Conservation (phyloP, 371 early-diverging fungal species). For the Mucor mucedo region DNA sequence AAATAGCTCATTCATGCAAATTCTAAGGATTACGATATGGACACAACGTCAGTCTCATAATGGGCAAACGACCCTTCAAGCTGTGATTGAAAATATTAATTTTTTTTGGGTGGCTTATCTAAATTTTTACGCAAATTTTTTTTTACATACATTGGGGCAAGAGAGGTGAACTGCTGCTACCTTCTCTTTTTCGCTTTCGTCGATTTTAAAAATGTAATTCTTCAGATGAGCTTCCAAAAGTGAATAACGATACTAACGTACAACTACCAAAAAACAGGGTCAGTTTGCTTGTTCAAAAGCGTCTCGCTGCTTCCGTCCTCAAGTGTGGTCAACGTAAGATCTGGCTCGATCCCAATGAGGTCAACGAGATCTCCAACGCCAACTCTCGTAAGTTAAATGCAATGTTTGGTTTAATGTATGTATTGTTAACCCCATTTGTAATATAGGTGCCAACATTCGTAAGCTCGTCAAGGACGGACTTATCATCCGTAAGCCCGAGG, state of each 20-base stretch:
- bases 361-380: slow-evolving; percentile 94
- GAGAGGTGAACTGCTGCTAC: slow-evolving; percentile 2
- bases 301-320: slow-evolving; percentile 98
- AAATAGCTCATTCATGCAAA: too few relatives aligned
- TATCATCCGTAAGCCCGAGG: slow-evolving; percentile 96
- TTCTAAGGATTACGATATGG: too few relatives aligned
- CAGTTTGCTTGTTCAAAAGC: slow-evolving; percentile 89
- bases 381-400: slow-evolving; percentile 80
- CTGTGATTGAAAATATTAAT: too few relatives aligned
- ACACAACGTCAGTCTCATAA: too few relatives aligned
- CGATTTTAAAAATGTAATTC: slow-evolving; percentile 19
- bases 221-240: neutral
- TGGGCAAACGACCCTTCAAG: too few relatives aligned
- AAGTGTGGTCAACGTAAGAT: slow-evolving; percentile 99
- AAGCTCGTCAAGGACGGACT: slow-evolving; percentile 98
- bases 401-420: slow-evolving; percentile 36
- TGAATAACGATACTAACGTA: neutral
- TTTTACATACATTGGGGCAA: slow-evolving; percentile 1
- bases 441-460: slow-evolving; percentile 81
- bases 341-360: slow-evolving; percentile 99
- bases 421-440: too few relatives aligned
- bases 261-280: slow-evolving; percentile 59
- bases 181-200: slow-evolving; percentile 22
- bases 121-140: slow-evolving; percentile 8
- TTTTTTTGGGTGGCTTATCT: slow-evolving; percentile 11